Evolutionary conservation across 805 yeast genomes (phyloP).

Genomic region (Zygoascus flipseniorum): DNA sequence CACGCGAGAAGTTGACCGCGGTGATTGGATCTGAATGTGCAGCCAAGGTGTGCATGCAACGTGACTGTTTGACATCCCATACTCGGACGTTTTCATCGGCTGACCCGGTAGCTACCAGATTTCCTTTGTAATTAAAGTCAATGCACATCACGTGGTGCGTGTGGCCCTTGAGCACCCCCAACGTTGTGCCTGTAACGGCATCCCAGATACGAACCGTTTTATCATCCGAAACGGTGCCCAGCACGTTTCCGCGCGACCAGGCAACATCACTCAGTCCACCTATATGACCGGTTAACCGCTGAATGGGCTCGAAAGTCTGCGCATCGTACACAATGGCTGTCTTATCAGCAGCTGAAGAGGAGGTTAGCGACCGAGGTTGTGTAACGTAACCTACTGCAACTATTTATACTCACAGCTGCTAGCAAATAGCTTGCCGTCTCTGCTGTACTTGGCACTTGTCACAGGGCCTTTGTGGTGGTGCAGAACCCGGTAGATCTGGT

Average conservation of each 20-base stretch:
- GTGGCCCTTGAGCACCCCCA: slow-evolving; percentile 56
- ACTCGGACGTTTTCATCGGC: slow-evolving; percentile 85
- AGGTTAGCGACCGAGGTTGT: background rate
- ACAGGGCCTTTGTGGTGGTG: slow-evolving; percentile 19
- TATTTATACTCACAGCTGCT: slow-evolving; percentile 28
- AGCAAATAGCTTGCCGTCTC: slow-evolving; percentile 52
- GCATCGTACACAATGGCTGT: slow-evolving; percentile 52
- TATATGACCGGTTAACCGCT: slow-evolving; percentile 45
- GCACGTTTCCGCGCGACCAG: slow-evolving; percentile 63
- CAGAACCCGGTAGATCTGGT: background rate
- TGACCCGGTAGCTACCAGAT: slow-evolving; percentile 70
- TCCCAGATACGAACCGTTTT: slow-evolving; percentile 68
- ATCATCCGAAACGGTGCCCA: slow-evolving; percentile 87
- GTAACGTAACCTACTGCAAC: background rate
- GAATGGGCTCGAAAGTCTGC: slow-evolving; percentile 31
- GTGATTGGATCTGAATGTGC: slow-evolving; percentile 92
- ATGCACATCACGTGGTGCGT: slow-evolving; percentile 77
- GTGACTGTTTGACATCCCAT: slow-evolving; percentile 77
- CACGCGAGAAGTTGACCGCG: slow-evolving; percentile 63
- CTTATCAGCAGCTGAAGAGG: slow-evolving; percentile 39
- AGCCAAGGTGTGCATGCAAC: slow-evolving; percentile 65
- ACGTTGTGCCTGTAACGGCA: slow-evolving; percentile 33
- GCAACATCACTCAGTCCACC: slow-evolving; percentile 66
- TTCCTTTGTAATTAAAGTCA: slow-evolving; percentile 64
- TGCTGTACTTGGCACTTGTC: slow-evolving; percentile 51